phyloP scores from a whole-genome alignment of 1,284 basidiomycete species.

The Apiotrichum brassicae region DNA sequence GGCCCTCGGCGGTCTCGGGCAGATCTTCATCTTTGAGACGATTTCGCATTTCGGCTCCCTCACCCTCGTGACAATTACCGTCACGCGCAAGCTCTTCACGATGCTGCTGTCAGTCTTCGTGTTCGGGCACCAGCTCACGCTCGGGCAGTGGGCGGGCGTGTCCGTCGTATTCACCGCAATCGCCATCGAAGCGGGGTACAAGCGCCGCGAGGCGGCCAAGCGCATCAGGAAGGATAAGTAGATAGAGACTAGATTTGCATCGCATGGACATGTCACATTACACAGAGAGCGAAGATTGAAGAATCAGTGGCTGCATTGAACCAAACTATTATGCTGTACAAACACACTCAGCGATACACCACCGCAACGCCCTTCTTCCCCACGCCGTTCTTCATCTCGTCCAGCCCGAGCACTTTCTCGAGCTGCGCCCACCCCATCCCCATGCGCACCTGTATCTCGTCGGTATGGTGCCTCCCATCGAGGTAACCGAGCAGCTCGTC shows the following conservation, averaged over 20 bases:
- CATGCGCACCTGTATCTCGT: conserved; percentile 77
- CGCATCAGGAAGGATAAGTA: conserved; percentile 27
- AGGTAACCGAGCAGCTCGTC: conserved; percentile 58
- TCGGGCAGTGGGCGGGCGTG: conserved; percentile 86
- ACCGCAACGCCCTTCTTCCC: conserved; percentile 37
- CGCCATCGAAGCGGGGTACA: conserved; percentile 83
- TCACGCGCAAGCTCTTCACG: conserved; percentile 97
- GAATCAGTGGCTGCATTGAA: no score
- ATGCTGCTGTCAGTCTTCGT: conserved; percentile 93
- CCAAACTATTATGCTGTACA: neutral
- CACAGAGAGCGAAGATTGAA: no score
- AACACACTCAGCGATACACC: conserved; percentile 24
- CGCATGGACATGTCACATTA: no score
- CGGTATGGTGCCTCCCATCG: conserved; percentile 83
- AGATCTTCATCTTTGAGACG: conserved; percentile 98
- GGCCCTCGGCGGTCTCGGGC: conserved; percentile 83
- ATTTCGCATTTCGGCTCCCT: conserved; percentile 91
- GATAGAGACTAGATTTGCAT: no score
- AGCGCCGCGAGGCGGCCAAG: conserved; percentile 46
- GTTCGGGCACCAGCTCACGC: conserved; percentile 78
- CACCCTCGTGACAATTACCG: conserved; percentile 86
- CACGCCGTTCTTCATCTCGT: conserved; percentile 26
- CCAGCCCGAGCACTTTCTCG: conserved; percentile 60
- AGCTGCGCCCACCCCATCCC: conserved; percentile 77
- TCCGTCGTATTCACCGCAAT: conserved; percentile 88